These are phyloP conservation scores for Pisolithus marmoratus DNA, from an alignment of 768 basidiomycete genomes.

Conservation along the genomic window DNA sequence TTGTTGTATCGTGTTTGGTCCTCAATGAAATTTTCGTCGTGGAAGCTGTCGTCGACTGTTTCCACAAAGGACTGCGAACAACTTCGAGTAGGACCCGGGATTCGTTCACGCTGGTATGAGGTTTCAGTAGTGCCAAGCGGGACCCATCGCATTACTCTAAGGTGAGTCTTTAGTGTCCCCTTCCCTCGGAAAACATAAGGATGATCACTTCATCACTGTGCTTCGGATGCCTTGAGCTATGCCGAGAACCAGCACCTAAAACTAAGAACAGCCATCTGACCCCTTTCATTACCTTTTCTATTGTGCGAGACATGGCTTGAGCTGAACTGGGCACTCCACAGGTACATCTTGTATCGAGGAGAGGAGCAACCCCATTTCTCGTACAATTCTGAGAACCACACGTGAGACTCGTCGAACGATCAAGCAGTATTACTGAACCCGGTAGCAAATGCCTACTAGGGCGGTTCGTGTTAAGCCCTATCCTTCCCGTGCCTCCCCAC, in stretches of 20 bases:
- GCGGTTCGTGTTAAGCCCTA: too few species aligned
- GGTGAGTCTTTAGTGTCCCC: neutral
- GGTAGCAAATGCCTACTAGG: too few species aligned
- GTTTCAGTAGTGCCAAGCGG: neutral
- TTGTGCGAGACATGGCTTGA: neutral
- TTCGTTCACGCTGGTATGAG: too few species aligned
- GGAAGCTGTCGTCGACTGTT: too few species aligned
- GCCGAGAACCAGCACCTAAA: slow-evolving; percentile 8
- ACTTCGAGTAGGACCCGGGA: too few species aligned
- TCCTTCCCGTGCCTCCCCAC: slow-evolving; percentile 2
- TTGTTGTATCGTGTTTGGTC: too few species aligned
- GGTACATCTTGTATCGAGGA: neutral
- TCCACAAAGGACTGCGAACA: too few species aligned
- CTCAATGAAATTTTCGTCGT: too few species aligned
- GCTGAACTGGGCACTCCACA: neutral
- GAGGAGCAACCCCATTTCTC: too few species aligned
- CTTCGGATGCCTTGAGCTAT: slow-evolving; percentile 7
- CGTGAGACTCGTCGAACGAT: too few species aligned
- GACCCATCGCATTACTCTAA: neutral
- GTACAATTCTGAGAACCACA: too few species aligned
- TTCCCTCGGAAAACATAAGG: neutral
- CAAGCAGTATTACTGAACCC: too few species aligned
- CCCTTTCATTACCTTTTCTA: neutral
- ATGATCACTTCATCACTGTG: slow-evolving; percentile 1
- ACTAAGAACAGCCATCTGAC: slow-evolving; percentile 15